These are phyloP conservation scores for Dimocarpus longan DNA, from an alignment of 345 rosid genomes.

Conservation along the genomic window DNA sequence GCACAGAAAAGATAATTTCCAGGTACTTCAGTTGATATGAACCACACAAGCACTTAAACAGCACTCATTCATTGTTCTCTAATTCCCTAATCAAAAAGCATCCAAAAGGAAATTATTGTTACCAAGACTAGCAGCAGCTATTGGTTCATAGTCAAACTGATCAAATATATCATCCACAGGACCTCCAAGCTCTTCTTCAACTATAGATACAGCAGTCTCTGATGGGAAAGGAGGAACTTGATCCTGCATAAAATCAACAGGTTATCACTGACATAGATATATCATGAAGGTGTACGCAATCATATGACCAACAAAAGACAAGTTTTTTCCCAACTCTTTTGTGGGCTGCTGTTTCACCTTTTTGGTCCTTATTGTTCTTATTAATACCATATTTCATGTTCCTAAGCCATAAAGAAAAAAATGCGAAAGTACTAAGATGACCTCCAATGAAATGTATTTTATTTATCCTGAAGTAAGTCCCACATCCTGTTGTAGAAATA, in stretches of 20 bases:
- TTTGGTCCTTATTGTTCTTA: neutral
- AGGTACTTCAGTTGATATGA: neutral
- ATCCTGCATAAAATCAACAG: constrained; percentile 55
- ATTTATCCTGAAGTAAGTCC: neutral
- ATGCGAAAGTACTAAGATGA: neutral
- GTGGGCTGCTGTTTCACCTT: neutral
- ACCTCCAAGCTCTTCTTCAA: constrained; percentile 93
- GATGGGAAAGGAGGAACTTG: constrained; percentile 99
- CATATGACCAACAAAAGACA: neutral
- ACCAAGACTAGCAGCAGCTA: constrained; percentile 99
- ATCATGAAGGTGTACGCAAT: neutral
- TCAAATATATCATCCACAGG: constrained; percentile 68
- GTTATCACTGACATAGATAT: constrained; percentile 5
- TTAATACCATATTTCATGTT: neutral
- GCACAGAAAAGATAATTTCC: constrained; percentile 21
- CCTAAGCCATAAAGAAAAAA: neutral
- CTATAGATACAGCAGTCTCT: constrained; percentile 77
- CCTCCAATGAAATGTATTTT: neutral
- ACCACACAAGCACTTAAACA: neutral
- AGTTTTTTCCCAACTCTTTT: neutral
- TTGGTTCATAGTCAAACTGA: constrained; percentile 85
- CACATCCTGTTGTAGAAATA: neutral
- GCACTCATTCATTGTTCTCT: constrained; percentile 7
- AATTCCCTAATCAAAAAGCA: constrained; percentile 20
- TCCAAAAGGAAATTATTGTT: constrained; percentile 24